Evolutionary conservation across 192 early-diverging fungal genomes (phyloP).

Genomic region (Blastocladiella britannica): DNA sequence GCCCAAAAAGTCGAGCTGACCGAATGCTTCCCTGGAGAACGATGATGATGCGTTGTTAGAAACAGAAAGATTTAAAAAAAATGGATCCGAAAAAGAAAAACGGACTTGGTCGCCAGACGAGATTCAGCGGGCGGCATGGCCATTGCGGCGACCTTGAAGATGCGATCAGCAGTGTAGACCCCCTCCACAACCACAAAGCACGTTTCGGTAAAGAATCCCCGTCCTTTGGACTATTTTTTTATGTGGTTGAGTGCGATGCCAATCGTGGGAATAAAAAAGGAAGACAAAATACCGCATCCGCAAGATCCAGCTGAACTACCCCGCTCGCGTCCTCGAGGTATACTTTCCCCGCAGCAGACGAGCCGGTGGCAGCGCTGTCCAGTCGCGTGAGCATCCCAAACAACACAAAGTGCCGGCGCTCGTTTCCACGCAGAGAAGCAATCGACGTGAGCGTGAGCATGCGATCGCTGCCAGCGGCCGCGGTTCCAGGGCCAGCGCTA

Average conservation of each 20-base stretch:
- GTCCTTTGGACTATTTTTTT: conserved; percentile 2
- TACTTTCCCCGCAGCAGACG: conserved; percentile 52
- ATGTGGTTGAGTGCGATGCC: neutral
- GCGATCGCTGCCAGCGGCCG: neutral
- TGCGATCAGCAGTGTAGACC: conserved; percentile 41
- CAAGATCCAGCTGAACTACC: conserved; percentile 52
- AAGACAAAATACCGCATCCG: conserved; percentile 24
- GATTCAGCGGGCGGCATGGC: conserved; percentile 57
- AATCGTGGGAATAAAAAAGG: conserved; percentile 1
- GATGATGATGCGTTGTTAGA: conserved; percentile 1
- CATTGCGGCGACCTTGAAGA: conserved; percentile 46
- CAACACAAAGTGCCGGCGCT: conserved; percentile 41
- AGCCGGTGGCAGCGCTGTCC: conserved; percentile 25
- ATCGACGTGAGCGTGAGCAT: conserved; percentile 17
- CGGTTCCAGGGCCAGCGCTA: conserved; percentile 16
- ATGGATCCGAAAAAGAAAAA: conserved; percentile 4
- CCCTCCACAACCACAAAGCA: conserved; percentile 77
- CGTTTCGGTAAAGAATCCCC: conserved; percentile 64
- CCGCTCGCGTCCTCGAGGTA: conserved; percentile 68
- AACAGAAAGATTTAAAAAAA: conserved; percentile 19
- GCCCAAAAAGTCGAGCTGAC: conserved; percentile 32
- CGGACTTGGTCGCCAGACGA: conserved; percentile 16
- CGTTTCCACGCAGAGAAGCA: conserved; percentile 54
- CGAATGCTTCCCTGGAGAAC: conserved; percentile 18
- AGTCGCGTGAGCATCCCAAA: conserved; percentile 77